Evolutionary conservation across 1,139 yeast genomes (phyloP).

Genomic region (Yamadazyma sp.): DNA sequence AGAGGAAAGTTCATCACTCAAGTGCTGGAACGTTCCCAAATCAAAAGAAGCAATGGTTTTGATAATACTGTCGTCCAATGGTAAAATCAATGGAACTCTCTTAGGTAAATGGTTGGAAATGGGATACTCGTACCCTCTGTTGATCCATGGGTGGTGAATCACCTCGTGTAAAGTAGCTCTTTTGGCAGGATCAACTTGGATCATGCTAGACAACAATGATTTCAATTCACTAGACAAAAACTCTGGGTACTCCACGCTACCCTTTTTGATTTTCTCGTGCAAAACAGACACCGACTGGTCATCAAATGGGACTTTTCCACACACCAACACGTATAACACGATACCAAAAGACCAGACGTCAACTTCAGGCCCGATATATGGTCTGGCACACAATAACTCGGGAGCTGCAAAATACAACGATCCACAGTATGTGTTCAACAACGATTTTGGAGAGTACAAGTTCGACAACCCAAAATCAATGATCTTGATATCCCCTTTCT

Average conservation of each 20-base stretch:
- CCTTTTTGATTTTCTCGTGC: slow-evolving; percentile 92
- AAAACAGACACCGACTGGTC: slow-evolving; percentile 90
- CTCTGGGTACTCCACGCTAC: slow-evolving; percentile 88
- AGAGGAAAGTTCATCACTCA: slow-evolving; percentile 55
- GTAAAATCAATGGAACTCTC: slow-evolving; percentile 70
- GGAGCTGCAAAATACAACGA: slow-evolving; percentile 98
- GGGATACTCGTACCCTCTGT: slow-evolving; percentile 76
- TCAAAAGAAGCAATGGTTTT: slow-evolving; percentile 78
- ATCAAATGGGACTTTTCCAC: slow-evolving; percentile 98
- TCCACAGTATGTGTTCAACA: slow-evolving; percentile 94
- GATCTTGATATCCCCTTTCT: slow-evolving; percentile 90
- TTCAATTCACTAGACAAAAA: slow-evolving; percentile 80
- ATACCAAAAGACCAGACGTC: slow-evolving; percentile 99
- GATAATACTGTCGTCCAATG: slow-evolving; percentile 70
- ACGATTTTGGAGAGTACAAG: slow-evolving; percentile 67
- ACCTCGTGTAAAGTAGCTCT: slow-evolving; percentile 83
- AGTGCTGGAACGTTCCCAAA: slow-evolving; percentile 66
- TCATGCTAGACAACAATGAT: slow-evolving; percentile 82
- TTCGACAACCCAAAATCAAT: slow-evolving; percentile 96
- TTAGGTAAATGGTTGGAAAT: slow-evolving; percentile 74
- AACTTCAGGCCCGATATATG: slow-evolving; percentile 95
- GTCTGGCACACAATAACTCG: slow-evolving; percentile 86
- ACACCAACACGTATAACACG: slow-evolving; percentile 87
- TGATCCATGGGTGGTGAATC: slow-evolving; percentile 92
- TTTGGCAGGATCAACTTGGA: slow-evolving; percentile 81